Evolutionary conservation across 2,329 filamentous ascomycete genomes (phyloP).

Genomic region (Meredithiella fracta): DNA sequence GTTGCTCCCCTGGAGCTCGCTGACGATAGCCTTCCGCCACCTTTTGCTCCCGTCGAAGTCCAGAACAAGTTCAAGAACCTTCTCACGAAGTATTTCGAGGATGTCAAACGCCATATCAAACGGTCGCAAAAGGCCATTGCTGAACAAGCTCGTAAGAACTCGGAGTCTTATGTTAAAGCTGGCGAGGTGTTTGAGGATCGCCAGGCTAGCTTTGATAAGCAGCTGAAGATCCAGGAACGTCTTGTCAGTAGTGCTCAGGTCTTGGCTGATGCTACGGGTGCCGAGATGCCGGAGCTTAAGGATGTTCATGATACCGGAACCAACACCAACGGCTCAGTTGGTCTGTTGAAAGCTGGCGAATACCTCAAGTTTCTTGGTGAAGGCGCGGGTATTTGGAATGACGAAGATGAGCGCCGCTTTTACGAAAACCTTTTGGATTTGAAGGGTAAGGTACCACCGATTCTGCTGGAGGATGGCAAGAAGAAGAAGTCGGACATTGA

Average conservation of each 20-base stretch:
- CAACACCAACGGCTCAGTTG: slow-evolving; percentile 60
- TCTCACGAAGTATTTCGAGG: slow-evolving; percentile 75
- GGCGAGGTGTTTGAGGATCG: slow-evolving; percentile 97
- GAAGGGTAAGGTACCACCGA: slow-evolving; percentile 86
- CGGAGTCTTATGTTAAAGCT: slow-evolving; percentile 95
- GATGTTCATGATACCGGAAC: slow-evolving; percentile 58
- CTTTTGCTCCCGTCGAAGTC: slow-evolving; percentile 58
- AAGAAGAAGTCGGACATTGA: slow-evolving; percentile 79
- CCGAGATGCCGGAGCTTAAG: slow-evolving; percentile 85
- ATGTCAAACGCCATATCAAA: slow-evolving; percentile 73
- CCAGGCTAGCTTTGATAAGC: slow-evolving; percentile 88
- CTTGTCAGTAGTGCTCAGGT: slow-evolving; percentile 80
- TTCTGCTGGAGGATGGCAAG: slow-evolving; percentile 82
- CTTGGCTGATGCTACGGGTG: slow-evolving; percentile 71
- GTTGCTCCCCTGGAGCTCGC: slow-evolving; percentile 15
- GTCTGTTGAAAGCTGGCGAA: slow-evolving; percentile 83
- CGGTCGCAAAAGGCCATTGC: slow-evolving; percentile 85
- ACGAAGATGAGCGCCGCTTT: slow-evolving; percentile 92
- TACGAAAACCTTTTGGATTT: slow-evolving; percentile 94
- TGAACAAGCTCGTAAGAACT: slow-evolving; percentile 80
- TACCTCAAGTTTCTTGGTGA: slow-evolving; percentile 83
- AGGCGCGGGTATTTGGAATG: slow-evolving; percentile 92
- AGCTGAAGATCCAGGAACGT: slow-evolving; percentile 80
- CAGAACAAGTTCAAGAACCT: slow-evolving; percentile 78
- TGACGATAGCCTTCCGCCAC: slow-evolving; percentile 41